These are phyloP conservation scores for Parathielavia hyrcaniae DNA, from an alignment of 495 filamentous ascomycete species.

Conservation along the genomic window DNA sequence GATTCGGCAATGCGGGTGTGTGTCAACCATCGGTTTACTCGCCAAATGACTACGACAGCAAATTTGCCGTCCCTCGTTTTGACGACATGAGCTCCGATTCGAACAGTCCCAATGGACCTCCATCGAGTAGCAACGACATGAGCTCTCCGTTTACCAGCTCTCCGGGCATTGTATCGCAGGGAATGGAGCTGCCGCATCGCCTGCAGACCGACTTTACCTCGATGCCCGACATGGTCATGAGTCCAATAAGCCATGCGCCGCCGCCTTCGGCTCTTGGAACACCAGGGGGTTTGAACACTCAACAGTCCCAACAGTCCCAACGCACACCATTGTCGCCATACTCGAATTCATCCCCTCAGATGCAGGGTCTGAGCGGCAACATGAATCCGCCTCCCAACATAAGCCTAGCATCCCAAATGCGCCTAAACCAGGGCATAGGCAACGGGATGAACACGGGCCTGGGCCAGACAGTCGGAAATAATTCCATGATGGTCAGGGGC, in stretches of 20 bases:
- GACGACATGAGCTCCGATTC: constrained; percentile 39
- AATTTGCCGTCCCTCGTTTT: constrained; percentile 35
- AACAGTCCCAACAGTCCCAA: constrained; percentile 29
- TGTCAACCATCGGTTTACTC: constrained; percentile 36
- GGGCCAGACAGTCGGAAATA: constrained; percentile 22
- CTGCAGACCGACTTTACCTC: constrained; percentile 36
- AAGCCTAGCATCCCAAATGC: constrained; percentile 24
- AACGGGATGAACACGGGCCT: constrained; percentile 27
- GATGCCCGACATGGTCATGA: constrained; percentile 45
- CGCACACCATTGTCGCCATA: constrained; percentile 32
- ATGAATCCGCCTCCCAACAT: constrained; percentile 29
- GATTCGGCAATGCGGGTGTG: constrained; percentile 50
- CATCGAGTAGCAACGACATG: constrained; percentile 36
- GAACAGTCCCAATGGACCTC: constrained; percentile 32
- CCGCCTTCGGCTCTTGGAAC: constrained; percentile 29
- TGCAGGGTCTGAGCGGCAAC: constrained; percentile 33
- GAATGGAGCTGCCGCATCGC: constrained; percentile 33
- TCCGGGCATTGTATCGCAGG: constrained; percentile 42
- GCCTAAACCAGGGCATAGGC: constrained; percentile 34
- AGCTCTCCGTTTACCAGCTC: constrained; percentile 44
- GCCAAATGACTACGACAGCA: constrained; percentile 33
- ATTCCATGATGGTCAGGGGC: constrained; percentile 33
- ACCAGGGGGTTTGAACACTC: constrained; percentile 31
- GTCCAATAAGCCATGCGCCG: constrained; percentile 38
- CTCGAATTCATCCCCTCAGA: constrained; percentile 30